Conservation (phyloP, 352 stramenopile species). For the Phytopythium ostracodes region DNA sequence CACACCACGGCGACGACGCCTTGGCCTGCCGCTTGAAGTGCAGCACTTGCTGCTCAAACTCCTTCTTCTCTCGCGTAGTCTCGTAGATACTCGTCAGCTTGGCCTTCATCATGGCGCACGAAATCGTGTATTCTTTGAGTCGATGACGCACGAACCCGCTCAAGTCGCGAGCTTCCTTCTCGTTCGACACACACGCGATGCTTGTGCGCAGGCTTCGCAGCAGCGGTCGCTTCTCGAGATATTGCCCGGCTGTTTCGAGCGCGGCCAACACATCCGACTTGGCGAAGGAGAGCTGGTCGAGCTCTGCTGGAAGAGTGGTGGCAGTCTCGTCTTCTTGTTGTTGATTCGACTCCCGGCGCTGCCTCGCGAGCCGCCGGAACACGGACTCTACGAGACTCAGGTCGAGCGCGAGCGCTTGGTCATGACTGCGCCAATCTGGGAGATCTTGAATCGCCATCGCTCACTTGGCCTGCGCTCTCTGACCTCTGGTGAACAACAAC, state of each 20-base stretch:
- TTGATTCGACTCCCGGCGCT: conserved; percentile 16
- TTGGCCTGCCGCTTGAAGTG: conserved; percentile 38
- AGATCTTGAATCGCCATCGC: conserved; percentile 36
- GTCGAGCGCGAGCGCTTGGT: conserved; percentile 43
- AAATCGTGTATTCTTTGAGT: conserved; percentile 44
- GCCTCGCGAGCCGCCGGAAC: conserved; percentile 35
- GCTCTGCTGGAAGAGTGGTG: conserved; percentile 8
- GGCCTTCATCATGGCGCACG: conserved; percentile 17
- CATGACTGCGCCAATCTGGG: conserved; percentile 45
- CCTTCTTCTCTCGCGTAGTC: conserved; percentile 18
- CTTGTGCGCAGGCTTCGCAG: conserved; percentile 52
- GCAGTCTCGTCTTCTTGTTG: conserved; percentile 5
- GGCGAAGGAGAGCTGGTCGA: conserved; percentile 40
- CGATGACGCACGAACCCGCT: conserved; percentile 44
- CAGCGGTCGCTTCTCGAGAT: conserved; percentile 49
- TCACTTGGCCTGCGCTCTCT: background rate
- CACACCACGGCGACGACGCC: conserved; percentile 54
- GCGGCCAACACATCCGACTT: conserved; percentile 54
- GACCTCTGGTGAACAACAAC: background rate
- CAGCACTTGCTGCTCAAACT: conserved; percentile 38
- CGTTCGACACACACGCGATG: conserved; percentile 49
- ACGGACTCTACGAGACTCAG: conserved; percentile 48
- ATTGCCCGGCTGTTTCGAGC: conserved; percentile 33
- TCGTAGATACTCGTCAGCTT: conserved; percentile 31
- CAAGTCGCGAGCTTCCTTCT: conserved; percentile 48